These are phyloP conservation scores for Phytomonas serpens DNA, from an alignment of 208 protist species.

Conservation along the genomic window DNA sequence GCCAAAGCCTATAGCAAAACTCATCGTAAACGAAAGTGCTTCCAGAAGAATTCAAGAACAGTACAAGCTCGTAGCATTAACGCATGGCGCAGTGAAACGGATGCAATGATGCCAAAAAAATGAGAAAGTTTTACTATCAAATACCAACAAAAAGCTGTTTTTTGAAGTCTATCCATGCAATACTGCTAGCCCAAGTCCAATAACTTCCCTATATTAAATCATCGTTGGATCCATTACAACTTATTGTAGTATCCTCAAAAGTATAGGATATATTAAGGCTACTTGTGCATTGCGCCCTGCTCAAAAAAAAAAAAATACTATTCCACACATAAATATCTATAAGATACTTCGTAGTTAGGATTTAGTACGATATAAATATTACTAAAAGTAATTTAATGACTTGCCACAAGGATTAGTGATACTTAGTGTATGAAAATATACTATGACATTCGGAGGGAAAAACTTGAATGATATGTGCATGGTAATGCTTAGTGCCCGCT, in stretches of 20 bases:
- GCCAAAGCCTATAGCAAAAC: not conserved
- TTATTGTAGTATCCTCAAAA: not conserved
- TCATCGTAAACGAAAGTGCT: not conserved
- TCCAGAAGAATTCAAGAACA: not conserved
- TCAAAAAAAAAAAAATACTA: not conserved
- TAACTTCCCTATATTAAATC: not conserved
- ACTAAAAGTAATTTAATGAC: not conserved
- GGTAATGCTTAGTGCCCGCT: not conserved
- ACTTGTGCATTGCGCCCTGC: not conserved
- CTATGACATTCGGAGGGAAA: not conserved
- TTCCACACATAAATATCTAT: not conserved
- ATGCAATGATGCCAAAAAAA: not conserved
- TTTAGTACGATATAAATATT: not conserved
- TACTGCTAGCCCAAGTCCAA: not conserved
- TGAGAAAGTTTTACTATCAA: conserved; percentile 1
- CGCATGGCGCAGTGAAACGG: not conserved
- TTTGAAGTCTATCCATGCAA: not conserved
- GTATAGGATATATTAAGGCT: not conserved
- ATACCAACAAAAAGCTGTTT: not conserved
- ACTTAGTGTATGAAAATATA: not conserved
- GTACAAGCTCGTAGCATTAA: not conserved
- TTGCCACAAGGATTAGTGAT: not conserved
- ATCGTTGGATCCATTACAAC: not conserved
- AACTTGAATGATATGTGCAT: not conserved
- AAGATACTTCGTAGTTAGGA: not conserved